A percentile compares a stretch with the other conserved stretches of the same genome.
These are phyloP conservation scores for Lasiodiplodia citricola DNA, from an alignment of 2,329 filamentous ascomycete species.

Conservation along the genomic window DNA sequence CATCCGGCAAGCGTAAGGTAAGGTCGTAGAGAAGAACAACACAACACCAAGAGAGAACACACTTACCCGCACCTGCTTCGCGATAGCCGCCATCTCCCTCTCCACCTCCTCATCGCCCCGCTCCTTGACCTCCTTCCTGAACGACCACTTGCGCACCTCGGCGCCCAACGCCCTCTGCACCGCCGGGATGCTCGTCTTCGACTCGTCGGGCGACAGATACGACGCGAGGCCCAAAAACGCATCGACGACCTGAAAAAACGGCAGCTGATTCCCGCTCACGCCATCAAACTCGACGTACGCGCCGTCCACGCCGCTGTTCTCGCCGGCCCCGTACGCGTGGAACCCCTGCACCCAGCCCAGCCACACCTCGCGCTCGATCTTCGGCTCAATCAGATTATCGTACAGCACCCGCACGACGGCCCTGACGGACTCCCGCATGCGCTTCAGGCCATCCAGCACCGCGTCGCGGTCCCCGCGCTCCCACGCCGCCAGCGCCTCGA, in stretches of 20 bases:
- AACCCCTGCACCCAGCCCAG: slow-evolving; percentile 44
- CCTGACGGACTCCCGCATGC: background rate
- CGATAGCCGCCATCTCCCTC: background rate
- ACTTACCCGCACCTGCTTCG: background rate
- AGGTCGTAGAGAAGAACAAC: background rate
- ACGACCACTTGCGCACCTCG: background rate
- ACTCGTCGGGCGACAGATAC: slow-evolving; percentile 36
- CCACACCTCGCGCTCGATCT: slow-evolving; percentile 33
- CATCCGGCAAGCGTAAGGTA: background rate
- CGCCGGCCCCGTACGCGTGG: slow-evolving; percentile 42
- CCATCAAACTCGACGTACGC: slow-evolving; percentile 41
- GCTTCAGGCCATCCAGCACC: background rate
- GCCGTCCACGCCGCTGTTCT: slow-evolving; percentile 31
- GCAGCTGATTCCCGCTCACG: slow-evolving; percentile 43
- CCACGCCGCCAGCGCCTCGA: background rate
- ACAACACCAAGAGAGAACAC: background rate
- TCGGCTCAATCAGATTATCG: background rate
- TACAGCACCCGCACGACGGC: background rate
- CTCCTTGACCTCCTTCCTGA: background rate
- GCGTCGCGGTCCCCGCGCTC: background rate
- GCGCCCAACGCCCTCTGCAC: background rate
- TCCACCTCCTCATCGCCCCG: background rate
- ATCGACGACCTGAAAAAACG: slow-evolving; percentile 44
- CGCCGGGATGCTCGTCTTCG: slow-evolving; percentile 34
- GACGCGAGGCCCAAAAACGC: slow-evolving; percentile 42